Base-by-base conservation (phyloP, 73 alveolate genomes). In the Tetrahymena malaccensis region DNA sequence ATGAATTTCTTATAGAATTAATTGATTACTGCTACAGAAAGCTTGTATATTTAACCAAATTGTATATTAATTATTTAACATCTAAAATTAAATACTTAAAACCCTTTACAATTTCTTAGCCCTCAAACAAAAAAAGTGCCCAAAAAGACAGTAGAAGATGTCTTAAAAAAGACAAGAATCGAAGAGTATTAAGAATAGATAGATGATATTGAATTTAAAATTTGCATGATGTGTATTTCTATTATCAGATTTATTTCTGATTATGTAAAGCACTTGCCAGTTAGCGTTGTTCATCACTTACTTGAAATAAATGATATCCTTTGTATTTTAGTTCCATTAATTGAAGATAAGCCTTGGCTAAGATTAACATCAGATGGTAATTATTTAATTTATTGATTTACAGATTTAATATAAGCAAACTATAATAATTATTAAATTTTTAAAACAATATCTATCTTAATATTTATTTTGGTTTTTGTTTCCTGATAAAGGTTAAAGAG, bases 311-410 rank as follows among this genome's bases (percentile, higher is more conserved):
- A 99, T 89, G 99, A 99, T 96, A 98, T 99, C 94, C 99, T 99
- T 43, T 98, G 98, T n/a, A 94, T 99, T 50, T 97, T 99, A 58
- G 99, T 99, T 21, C 99, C 99, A 9, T 98, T 99, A 34, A 96
- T 99, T 97, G 99, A 99, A 97, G 97, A 98, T 95, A 99, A 99
- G 83, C 99, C 99, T n/a, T 98, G 99, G 99, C 44, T 98, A 34
- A 96, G 99, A 93, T 96, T 94, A 95, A 96, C 97, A 57, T 70
- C 94, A 35, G 96, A 96, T 85, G 99, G 99, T 94, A 97, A 98
- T 31, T 19, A 70, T 22, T 27, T n/a, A 5, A 25, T 70, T 13
- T 56, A 9, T 9, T 22, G 25, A 56, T 21, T 7, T 7, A 40
- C 7, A 4, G n/a, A n/a, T n/a, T n/a, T n/a, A n/a, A n/a, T n/a